Percentiles rank a stretch among this genome's conserved stretches.
phyloP scores from a whole-genome alignment of 2,329 filamentous ascomycete species.

The Epichloe gansuensis region DNA sequence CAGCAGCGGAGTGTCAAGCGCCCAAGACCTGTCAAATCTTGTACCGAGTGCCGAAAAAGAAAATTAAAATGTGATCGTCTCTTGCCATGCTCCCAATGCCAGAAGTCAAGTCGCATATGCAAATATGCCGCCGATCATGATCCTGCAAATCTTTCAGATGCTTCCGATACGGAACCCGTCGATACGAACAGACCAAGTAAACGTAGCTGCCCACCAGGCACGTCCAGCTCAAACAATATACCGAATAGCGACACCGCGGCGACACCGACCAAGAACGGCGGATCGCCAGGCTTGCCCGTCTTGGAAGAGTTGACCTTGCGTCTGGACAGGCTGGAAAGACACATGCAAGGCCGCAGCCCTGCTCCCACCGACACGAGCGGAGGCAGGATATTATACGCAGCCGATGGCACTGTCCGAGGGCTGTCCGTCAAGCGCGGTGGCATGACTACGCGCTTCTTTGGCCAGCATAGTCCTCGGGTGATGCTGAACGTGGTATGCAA shows the following conservation, averaged over 20 bases:
- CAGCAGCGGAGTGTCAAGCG: slow-evolving; percentile 38
- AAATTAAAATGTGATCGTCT: slow-evolving; percentile 45
- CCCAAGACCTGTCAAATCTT: slow-evolving; percentile 43
- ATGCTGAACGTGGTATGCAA: slow-evolving; percentile 38
- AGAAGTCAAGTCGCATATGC: slow-evolving; percentile 42
- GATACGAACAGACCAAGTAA: slow-evolving; percentile 25
- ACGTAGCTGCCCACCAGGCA: slow-evolving; percentile 22
- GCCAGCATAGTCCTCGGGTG: slow-evolving; percentile 40
- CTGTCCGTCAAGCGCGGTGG: slow-evolving; percentile 36
- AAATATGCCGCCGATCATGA: slow-evolving; percentile 40
- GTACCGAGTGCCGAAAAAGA: slow-evolving; percentile 44
- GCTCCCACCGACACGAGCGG: slow-evolving; percentile 24
- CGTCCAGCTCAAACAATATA: slow-evolving; percentile 11
- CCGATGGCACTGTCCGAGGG: slow-evolving; percentile 35
- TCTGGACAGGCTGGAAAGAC: slow-evolving; percentile 42
- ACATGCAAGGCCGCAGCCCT: slow-evolving; percentile 31
- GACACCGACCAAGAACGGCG: slow-evolving; percentile 21
- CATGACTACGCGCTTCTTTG: slow-evolving; percentile 37
- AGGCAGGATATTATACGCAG: slow-evolving; percentile 21
- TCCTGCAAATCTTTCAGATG: slow-evolving; percentile 34
- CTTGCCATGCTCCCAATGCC: slow-evolving; percentile 45
- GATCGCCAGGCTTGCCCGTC: slow-evolving; percentile 19
- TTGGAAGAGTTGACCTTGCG: slow-evolving; percentile 37
- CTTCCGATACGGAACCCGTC: slow-evolving; percentile 29
- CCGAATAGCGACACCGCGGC: slow-evolving; percentile 14